Evolutionary conservation across 148 eudicot genomes (phyloP).

Genomic region (Vaccinium vitisidaea): DNA sequence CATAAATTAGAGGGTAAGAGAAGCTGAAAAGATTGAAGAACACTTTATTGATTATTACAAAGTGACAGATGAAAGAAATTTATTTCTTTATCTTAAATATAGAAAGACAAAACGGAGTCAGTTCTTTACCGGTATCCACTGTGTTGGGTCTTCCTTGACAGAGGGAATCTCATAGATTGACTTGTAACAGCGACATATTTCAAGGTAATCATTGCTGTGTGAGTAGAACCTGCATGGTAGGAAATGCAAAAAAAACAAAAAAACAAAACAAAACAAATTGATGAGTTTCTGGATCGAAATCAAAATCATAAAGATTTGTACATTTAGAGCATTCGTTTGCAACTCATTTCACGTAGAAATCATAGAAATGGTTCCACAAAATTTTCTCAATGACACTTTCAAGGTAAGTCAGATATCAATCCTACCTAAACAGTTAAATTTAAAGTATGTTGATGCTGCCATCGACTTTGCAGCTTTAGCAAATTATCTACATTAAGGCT

Average conservation of each 20-base stretch:
- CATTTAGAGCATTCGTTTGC: not conserved
- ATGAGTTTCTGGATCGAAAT: not conserved
- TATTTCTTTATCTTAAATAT: not conserved
- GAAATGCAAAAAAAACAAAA: not conserved
- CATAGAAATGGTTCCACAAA: not conserved
- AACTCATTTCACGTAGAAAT: not conserved
- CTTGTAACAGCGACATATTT: constrained; percentile 77
- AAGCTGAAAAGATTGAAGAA: constrained; percentile 5
- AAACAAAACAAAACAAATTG: not conserved
- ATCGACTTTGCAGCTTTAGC: not conserved
- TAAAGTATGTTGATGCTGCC: not conserved
- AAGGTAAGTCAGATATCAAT: not conserved
- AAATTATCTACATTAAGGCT: not conserved
- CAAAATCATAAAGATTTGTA: not conserved
- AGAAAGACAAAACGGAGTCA: not conserved
- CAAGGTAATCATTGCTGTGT: constrained; percentile 72
- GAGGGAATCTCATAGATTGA: constrained; percentile 80
- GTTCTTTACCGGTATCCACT: constrained; percentile 68
- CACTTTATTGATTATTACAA: not conserved
- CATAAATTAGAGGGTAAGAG: not conserved
- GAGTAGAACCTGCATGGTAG: constrained; percentile 45
- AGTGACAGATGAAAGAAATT: not conserved
- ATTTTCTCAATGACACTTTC: not conserved
- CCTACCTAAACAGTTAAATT: not conserved
- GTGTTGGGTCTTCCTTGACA: constrained; percentile 63